Base-by-base conservation (phyloP, 2,329 filamentous ascomycete genomes). In the Lachnellula hyalina region DNA sequence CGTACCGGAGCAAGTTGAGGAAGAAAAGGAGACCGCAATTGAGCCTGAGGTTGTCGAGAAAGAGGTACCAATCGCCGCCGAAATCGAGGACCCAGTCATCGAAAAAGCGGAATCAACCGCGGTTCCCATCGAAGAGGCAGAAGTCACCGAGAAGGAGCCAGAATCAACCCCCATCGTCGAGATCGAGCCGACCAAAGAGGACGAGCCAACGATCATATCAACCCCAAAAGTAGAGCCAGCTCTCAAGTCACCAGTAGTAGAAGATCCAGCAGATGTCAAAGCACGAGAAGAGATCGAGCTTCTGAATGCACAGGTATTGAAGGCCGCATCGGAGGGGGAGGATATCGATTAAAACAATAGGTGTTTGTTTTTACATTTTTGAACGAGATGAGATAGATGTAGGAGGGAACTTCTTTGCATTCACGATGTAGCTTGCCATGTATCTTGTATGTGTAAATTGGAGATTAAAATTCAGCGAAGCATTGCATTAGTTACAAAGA, bases 251-350 rank as follows among this genome's bases (percentile, higher is more conserved):
- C 17, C 49, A 25, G 35, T 54, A 8, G 53, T 50, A 15, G 52
- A 63, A 51, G 61, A 63, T 21, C 60, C 61, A 14, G 62, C 60
- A 52, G 65, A 66, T 53, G 53, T 54, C 44, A 60, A 60, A 25
- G 64, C 63, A 4, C 52, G 61, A 17, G 62, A 60, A 21, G 65
- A 67, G 40, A 63, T 66, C 47, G 65, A 61, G 19, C 55, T 48
- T 23, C 45, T 66, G 28, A 65, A 67, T 49, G 64, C 62, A 12
- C 63, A 65, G 40, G 57, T 66, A 5, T 55, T 63, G 53, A 62
- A 54, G 51, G 57, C 55, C 49, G 57, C 55, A 46, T 54, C 28
- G n/a, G 57, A 58, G 21, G 49, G 28, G 8, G 28, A 32, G 28
- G 28, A 32, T 32, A 11, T 32, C 9, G 8, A 32, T 11, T 32